Evolutionary conservation across 2,329 filamentous ascomycete species (phyloP).

Genomic region (Sporothrix brunneoviolacea): DNA sequence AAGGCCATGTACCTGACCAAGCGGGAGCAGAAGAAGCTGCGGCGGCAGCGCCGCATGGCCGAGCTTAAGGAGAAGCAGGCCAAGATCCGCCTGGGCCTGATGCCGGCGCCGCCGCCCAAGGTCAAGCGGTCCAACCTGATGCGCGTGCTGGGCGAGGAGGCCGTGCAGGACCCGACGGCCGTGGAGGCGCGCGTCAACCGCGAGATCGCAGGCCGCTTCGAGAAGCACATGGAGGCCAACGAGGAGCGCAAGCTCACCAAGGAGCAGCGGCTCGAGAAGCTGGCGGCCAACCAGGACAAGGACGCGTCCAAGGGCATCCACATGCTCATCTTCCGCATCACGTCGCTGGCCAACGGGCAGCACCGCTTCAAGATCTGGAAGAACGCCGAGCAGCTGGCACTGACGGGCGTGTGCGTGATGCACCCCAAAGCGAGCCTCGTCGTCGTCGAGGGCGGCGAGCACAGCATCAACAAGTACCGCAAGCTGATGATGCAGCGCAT

Average conservation of each 20-base stretch:
- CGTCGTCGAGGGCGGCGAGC: slow-evolving; percentile 82
- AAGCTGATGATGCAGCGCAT: slow-evolving; percentile 92
- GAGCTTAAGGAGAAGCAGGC: slow-evolving; percentile 94
- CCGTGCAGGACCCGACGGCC: slow-evolving; percentile 91
- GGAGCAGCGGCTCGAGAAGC: slow-evolving; percentile 78
- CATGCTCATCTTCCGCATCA: slow-evolving; percentile 82
- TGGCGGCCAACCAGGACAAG: slow-evolving; percentile 73
- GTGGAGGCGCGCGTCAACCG: slow-evolving; percentile 91
- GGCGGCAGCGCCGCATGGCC: slow-evolving; percentile 82
- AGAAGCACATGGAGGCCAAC: slow-evolving; percentile 71
- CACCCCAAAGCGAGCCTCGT: slow-evolving; percentile 84
- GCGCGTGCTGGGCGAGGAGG: slow-evolving; percentile 86
- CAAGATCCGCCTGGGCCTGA: slow-evolving; percentile 85
- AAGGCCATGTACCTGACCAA: slow-evolving; percentile 91
- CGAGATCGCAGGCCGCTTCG: slow-evolving; percentile 81
- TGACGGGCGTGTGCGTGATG: slow-evolving; percentile 88
- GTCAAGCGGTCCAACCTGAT: slow-evolving; percentile 97
- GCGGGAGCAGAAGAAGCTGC: slow-evolving; percentile 85
- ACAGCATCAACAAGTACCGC: slow-evolving; percentile 77
- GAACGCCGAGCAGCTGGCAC: slow-evolving; percentile 81
- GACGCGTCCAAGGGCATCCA: slow-evolving; percentile 83
- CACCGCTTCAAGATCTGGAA: slow-evolving; percentile 89
- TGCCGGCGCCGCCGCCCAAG: slow-evolving; percentile 86
- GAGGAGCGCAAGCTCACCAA: slow-evolving; percentile 82
- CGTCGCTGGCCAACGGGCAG: slow-evolving; percentile 82